phyloP scores from a whole-genome alignment of 305 asterid genomes.

The Coffea humblotiana region DNA sequence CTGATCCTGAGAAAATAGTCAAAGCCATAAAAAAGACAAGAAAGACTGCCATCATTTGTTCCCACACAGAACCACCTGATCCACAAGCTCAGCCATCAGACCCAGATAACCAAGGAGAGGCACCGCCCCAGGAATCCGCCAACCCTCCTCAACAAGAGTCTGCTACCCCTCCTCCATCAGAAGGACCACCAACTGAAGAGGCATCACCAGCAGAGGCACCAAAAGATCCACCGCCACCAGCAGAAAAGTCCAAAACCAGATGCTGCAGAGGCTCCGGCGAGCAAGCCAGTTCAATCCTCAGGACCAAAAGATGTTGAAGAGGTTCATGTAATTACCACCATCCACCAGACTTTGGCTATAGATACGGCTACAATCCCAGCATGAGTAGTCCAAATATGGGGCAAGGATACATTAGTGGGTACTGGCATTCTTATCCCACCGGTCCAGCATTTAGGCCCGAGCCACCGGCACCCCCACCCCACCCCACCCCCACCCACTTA shows the following conservation, averaged over 20 bases:
- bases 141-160: slow-evolving; percentile 30
- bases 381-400: slow-evolving; percentile 21
- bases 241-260: slow-evolving; percentile 37
- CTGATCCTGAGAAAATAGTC: slow-evolving; percentile 66
- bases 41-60: slow-evolving; percentile 71
- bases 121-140: slow-evolving; percentile 16
- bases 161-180: slow-evolving; percentile 32
- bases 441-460: slow-evolving; percentile 39
- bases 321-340: slow-evolving; percentile 69
- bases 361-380: slow-evolving; percentile 29
- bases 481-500: slow-evolving; percentile 9
- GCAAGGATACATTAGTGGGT: slow-evolving; percentile 34
- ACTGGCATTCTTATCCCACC: slow-evolving; percentile 19
- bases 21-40: slow-evolving; percentile 83
- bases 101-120: slow-evolving; percentile 32
- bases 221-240: slow-evolving; percentile 17
- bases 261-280: slow-evolving; percentile 31
- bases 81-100: slow-evolving; percentile 40
- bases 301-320: slow-evolving; percentile 56
- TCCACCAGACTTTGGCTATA: slow-evolving; percentile 62
- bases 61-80: slow-evolving; percentile 60
- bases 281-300: slow-evolving; percentile 31
- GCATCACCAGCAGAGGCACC: slow-evolving; percentile 36
- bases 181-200: slow-evolving; percentile 38
- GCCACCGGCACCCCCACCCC: slow-evolving; percentile 11